These are phyloP conservation scores for Candolleomyces eurysporus DNA, from an alignment of 768 basidiomycete genomes.

Conservation along the genomic window DNA sequence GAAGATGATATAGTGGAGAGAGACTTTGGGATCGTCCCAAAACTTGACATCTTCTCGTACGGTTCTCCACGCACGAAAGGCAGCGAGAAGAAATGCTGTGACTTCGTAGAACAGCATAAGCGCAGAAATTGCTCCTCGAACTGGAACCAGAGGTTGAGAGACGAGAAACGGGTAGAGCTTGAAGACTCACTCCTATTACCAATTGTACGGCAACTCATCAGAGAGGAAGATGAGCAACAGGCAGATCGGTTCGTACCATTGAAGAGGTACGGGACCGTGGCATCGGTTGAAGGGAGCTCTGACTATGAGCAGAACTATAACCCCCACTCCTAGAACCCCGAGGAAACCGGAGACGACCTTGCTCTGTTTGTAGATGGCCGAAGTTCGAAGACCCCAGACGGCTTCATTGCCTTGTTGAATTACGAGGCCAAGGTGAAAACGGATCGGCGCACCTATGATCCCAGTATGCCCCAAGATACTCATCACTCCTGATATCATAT, in stretches of 20 bases:
- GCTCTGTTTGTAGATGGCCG: neutral
- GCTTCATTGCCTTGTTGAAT: neutral
- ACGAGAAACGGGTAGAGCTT: neutral
- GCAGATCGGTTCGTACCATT: neutral
- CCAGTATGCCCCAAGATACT: conserved; percentile 8
- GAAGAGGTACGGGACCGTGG: neutral
- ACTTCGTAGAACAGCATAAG: conserved; percentile 5
- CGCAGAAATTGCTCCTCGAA: conserved; percentile 1
- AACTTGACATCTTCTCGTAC: conserved; percentile 2
- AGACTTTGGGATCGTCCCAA: neutral
- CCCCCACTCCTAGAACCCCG: neutral
- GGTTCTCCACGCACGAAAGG: conserved; percentile 4
- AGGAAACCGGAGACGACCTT: neutral
- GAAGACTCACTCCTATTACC: neutral
- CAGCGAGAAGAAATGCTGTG: conserved; percentile 3
- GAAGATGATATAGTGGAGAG: conserved; percentile 8
- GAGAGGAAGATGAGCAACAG: too few species aligned
- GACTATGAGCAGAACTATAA: neutral
- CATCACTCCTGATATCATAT: neutral
- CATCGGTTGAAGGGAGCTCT: conserved; percentile 3
- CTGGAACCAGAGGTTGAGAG: neutral
- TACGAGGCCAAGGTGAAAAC: too few species aligned
- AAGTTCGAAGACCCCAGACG: conserved; percentile 8
- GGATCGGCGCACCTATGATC: neutral
- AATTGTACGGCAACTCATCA: too few species aligned